Conservation (phyloP, 257 asterid genomes). For the Cynanchum wilfordii region DNA sequence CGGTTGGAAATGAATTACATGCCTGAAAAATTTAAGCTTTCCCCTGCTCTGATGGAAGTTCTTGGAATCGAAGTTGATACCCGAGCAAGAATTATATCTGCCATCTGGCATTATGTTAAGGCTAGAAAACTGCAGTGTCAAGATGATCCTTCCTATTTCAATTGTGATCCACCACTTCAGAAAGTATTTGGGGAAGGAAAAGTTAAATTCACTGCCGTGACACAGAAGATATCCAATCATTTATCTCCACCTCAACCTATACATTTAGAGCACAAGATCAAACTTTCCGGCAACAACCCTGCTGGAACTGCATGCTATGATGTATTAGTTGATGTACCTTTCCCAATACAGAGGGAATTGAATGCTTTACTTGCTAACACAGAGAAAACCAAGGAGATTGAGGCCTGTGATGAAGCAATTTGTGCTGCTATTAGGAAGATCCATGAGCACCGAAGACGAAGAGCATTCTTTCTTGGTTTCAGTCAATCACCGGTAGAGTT, state of each 20-base stretch:
- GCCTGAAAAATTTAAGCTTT: conserved; percentile 85
- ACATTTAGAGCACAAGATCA: conserved; percentile 87
- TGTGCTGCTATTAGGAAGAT: conserved; percentile 86
- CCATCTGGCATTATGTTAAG: conserved; percentile 90
- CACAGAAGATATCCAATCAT: conserved; percentile 74
- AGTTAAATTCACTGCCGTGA: conserved; percentile 73
- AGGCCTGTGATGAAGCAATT: conserved; percentile 91
- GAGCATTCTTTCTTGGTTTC: conserved; percentile 96
- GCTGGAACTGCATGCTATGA: conserved; percentile 92
- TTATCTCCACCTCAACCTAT: conserved; percentile 84
- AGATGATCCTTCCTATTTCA: conserved; percentile 81
- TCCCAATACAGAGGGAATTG: conserved; percentile 91
- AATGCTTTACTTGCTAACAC: conserved; percentile 73
- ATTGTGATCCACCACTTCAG: conserved; percentile 84
- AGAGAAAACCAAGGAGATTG: conserved; percentile 91
- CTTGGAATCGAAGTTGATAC: conserved; percentile 92
- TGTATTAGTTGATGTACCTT: conserved; percentile 82
- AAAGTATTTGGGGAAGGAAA: conserved; percentile 76
- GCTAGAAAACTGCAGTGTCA: conserved; percentile 86
- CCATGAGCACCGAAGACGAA: conserved; percentile 83
- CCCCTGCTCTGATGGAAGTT: conserved; percentile 72
- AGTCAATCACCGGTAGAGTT: conserved; percentile 97
- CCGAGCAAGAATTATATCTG: conserved; percentile 85
- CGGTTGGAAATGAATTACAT: conserved; percentile 81
- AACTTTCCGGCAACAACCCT: conserved; percentile 81